These are phyloP conservation scores for Colletotrichum tropicale DNA, from an alignment of 2,329 filamentous ascomycete species.

Conservation along the genomic window DNA sequence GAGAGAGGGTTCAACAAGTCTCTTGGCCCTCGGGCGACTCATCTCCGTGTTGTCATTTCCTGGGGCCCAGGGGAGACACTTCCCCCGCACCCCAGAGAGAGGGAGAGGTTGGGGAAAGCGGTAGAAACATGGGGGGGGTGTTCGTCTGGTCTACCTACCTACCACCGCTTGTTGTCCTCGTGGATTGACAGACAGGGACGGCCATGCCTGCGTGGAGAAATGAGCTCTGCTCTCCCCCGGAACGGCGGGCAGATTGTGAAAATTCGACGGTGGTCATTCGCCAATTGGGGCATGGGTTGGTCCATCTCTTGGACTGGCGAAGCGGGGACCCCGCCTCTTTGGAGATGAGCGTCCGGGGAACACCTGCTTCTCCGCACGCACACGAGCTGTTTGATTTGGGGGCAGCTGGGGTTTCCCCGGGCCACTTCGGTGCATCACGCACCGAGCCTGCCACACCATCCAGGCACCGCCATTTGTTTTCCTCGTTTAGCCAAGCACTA, in stretches of 20 bases:
- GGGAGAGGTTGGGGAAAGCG: background rate
- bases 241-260: background rate
- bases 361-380: background rate
- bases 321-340: background rate
- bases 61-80: background rate
- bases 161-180: background rate
- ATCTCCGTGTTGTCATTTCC: background rate
- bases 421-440: background rate
- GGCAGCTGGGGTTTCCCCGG: background rate
- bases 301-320: background rate
- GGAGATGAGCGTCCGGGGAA: background rate
- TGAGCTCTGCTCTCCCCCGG: background rate
- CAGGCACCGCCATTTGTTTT: background rate
- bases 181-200: background rate
- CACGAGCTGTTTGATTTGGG: background rate
- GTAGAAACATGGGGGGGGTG: background rate
- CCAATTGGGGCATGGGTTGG: background rate
- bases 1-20: background rate
- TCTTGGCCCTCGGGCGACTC: background rate
- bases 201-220: slow-evolving; percentile 6
- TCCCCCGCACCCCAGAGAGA: background rate
- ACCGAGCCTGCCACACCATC: background rate
- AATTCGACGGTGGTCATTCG: background rate
- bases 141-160: background rate
- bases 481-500: background rate